Percentiles rank a stretch among this genome's conserved stretches.
Evolutionary conservation across 1,139 yeast genomes (phyloP).

Genomic region (Candida labiduridarum): DNA sequence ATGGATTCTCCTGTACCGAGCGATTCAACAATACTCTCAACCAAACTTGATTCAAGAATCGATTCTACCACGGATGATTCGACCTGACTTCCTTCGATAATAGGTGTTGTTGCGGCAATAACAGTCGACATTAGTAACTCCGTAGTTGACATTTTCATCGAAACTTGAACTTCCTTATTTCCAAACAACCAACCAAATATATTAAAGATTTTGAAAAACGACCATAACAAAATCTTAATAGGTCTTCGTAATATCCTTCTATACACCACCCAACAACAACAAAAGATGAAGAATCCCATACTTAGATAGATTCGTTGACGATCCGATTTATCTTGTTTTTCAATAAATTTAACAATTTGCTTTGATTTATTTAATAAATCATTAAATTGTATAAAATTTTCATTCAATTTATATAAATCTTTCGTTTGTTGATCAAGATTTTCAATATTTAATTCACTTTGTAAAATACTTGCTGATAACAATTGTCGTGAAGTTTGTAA

Average conservation of each 20-base stretch:
- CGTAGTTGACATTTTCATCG: background rate
- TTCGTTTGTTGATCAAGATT: constrained; percentile 62
- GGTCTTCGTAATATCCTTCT: constrained; percentile 63
- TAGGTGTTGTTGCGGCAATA: constrained; percentile 7
- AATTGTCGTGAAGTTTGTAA: constrained; percentile 56
- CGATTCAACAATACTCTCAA: background rate
- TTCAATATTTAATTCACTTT: constrained; percentile 63
- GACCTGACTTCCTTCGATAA: background rate
- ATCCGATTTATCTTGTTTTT: constrained; percentile 68
- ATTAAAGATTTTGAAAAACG: constrained; percentile 49
- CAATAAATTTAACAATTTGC: constrained; percentile 61
- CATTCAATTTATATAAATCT: constrained; percentile 51
- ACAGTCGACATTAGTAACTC: constrained; percentile 9
- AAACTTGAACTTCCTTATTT: background rate
- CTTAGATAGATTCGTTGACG: constrained; percentile 60
- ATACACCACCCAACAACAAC: constrained; percentile 67
- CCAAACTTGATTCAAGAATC: background rate
- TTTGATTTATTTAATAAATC: constrained; percentile 56
- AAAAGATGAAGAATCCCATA: constrained; percentile 56
- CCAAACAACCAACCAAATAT: constrained; percentile 32
- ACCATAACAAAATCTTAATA: constrained; percentile 58
- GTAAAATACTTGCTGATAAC: constrained; percentile 56
- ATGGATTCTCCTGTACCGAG: constrained; percentile 1
- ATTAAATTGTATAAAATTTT: constrained; percentile 55
- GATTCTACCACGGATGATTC: no score